Conservation (phyloP, 2,329 filamentous ascomycete genomes). For the Falciphora oryzae region DNA sequence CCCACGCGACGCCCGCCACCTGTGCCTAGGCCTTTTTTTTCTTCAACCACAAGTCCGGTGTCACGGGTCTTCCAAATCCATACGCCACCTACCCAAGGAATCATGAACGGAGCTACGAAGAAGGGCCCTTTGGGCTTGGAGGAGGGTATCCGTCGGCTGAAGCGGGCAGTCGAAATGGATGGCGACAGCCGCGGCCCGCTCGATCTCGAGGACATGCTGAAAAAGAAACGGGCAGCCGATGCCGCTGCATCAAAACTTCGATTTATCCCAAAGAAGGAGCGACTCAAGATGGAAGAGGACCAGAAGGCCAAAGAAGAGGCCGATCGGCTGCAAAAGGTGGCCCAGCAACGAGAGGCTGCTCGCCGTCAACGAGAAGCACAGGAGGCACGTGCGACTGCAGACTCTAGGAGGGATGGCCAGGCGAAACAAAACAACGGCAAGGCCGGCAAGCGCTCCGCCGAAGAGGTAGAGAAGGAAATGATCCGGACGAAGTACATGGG, state of each 20-base stretch:
- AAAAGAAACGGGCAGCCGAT: constrained; percentile 80
- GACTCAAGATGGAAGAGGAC: constrained; percentile 47
- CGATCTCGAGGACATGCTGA: constrained; percentile 79
- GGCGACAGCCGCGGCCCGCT: constrained; percentile 42
- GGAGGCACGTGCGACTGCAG: constrained; percentile 14
- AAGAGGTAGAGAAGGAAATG: constrained; percentile 53
- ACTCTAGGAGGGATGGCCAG: constrained; percentile 4
- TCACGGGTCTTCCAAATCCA: background rate
- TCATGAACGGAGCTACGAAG: background rate
- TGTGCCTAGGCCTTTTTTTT: too few relatives aligned
- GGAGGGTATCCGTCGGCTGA: background rate
- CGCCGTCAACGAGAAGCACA: constrained; percentile 34
- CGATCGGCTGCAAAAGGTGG: constrained; percentile 70
- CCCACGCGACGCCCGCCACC: too few relatives aligned
- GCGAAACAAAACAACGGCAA: constrained; percentile 14
- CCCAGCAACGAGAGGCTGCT: constrained; percentile 34
- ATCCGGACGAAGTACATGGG: constrained; percentile 61
- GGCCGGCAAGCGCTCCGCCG: constrained; percentile 36
- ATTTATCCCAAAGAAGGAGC: constrained; percentile 71
- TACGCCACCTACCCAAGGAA: background rate
- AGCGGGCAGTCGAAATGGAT: background rate
- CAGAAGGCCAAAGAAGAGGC: constrained; percentile 51
- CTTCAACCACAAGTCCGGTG: background rate
- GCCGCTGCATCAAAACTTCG: constrained; percentile 81
- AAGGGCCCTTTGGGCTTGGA: background rate